Percentiles rank a stretch among this genome's conserved stretches.
Evolutionary conservation across 345 rosid species (phyloP).

Genomic region (Eucalyptus lansdowneana): DNA sequence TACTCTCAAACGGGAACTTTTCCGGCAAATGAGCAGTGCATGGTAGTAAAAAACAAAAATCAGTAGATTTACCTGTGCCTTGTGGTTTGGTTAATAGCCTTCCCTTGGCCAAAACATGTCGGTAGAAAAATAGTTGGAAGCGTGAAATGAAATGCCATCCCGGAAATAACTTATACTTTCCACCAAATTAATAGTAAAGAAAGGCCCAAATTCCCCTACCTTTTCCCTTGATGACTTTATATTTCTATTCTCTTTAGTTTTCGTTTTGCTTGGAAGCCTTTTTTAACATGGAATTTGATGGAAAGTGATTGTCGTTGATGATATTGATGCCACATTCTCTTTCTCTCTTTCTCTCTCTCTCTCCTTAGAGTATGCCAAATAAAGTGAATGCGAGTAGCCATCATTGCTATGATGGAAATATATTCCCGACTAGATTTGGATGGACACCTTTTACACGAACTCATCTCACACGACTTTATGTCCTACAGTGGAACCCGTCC

Average conservation of each 20-base stretch:
- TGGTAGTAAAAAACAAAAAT: neutral
- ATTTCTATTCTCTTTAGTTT: conserved; percentile 12
- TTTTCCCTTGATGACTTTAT: conserved; percentile 15
- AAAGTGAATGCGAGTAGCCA: conserved; percentile 25
- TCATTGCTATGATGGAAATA: conserved; percentile 39
- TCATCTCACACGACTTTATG: conserved; percentile 14
- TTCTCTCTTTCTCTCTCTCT: neutral
- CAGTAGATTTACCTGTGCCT: neutral
- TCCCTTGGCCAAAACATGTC: neutral
- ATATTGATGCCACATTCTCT: neutral
- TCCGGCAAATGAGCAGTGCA: neutral
- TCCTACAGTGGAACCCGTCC: neutral
- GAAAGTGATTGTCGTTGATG: conserved; percentile 27
- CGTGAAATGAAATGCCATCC: neutral
- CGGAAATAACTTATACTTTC: neutral
- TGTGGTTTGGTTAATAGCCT: neutral
- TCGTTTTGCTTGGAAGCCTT: conserved; percentile 36
- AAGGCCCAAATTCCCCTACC: neutral
- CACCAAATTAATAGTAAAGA: neutral
- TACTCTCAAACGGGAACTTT: neutral
- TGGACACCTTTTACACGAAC: conserved; percentile 3
- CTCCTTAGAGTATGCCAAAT: neutral
- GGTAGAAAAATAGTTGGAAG: neutral
- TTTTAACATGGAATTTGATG: conserved; percentile 37
- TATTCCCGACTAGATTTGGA: conserved; percentile 36